Conservation (phyloP, 2,329 filamentous ascomycete species). For the Trichoderma sp. region DNA sequence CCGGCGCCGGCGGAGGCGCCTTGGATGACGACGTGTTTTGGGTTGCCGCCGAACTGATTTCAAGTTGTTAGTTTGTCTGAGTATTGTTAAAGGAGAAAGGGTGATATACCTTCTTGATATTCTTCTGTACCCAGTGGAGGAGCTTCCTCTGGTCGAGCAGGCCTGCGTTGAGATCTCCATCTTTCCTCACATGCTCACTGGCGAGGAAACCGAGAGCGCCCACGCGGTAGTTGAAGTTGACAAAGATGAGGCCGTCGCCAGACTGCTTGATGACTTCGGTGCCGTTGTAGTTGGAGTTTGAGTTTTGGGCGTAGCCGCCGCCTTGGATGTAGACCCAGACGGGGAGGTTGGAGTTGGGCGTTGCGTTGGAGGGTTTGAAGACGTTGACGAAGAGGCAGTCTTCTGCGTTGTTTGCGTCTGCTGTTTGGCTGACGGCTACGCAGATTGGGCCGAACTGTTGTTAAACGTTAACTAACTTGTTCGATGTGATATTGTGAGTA, state of each 20-base stretch:
- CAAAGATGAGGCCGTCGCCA: constrained; percentile 48
- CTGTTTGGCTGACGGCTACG: constrained; percentile 34
- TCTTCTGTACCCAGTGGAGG: constrained; percentile 58
- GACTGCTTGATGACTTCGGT: constrained; percentile 45
- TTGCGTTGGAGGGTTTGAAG: constrained; percentile 41
- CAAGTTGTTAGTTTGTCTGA: neutral
- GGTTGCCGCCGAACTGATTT: constrained; percentile 54
- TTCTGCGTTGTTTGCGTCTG: constrained; percentile 30
- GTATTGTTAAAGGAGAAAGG: neutral
- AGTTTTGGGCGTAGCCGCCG: constrained; percentile 46
- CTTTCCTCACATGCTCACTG: constrained; percentile 49
- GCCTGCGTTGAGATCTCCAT: constrained; percentile 61
- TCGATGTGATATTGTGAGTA: too few species aligned
- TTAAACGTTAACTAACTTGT: neutral
- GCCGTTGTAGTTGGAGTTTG: constrained; percentile 53
- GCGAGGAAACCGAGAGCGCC: constrained; percentile 62
- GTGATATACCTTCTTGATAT: constrained; percentile 48
- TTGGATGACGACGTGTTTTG: constrained; percentile 57
- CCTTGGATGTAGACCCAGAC: constrained; percentile 44
- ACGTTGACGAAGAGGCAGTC: constrained; percentile 50
- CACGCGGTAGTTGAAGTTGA: constrained; percentile 63
- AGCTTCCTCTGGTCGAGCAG: constrained; percentile 61
- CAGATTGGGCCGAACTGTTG: constrained; percentile 46
- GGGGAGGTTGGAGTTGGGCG: constrained; percentile 32
- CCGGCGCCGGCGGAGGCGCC: constrained; percentile 61